Conservation (phyloP, 2,329 filamentous ascomycete genomes). For the Calonectria pseudoturangicola region DNA sequence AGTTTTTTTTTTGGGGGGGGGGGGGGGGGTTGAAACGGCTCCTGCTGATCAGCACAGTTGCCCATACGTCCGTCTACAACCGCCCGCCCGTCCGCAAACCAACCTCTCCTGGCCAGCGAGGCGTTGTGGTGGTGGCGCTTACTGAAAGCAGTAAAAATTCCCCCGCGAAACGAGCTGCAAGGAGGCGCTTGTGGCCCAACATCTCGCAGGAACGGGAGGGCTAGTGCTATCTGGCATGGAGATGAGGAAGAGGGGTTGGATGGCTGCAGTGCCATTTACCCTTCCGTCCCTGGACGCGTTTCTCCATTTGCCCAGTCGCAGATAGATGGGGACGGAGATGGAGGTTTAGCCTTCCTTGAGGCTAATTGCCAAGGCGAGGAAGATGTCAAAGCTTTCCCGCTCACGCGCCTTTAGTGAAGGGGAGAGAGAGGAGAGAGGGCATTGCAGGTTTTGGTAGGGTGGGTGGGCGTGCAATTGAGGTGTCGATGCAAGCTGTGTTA, state of each 20-base stretch:
- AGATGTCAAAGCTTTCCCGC: not conserved
- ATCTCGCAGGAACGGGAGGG: slow-evolving; percentile 50
- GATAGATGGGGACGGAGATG: slow-evolving; percentile 1
- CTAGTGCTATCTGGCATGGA: slow-evolving; percentile 36
- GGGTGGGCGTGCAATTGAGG: not conserved
- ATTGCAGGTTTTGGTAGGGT: not conserved
- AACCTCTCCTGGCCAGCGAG: slow-evolving; percentile 43
- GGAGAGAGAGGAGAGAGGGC: not conserved
- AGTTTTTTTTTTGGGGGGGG: too few species aligned
- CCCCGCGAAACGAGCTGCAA: slow-evolving; percentile 43
- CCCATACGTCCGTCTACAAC: slow-evolving; percentile 49
- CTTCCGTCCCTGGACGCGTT: slow-evolving; percentile 12
- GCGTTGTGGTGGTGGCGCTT: slow-evolving; percentile 32
- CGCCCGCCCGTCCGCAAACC: slow-evolving; percentile 50
- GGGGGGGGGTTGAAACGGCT: not conserved
- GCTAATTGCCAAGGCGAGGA: not conserved
- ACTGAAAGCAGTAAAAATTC: slow-evolving; percentile 47
- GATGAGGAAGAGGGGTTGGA: slow-evolving; percentile 29
- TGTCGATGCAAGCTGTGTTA: not conserved
- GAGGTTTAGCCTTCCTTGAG: not conserved
- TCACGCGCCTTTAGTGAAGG: not conserved
- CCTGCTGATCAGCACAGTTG: slow-evolving; percentile 31
- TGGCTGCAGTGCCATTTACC: slow-evolving; percentile 24
- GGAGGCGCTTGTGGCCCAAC: slow-evolving; percentile 38
- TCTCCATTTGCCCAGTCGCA: slow-evolving; percentile 28